phyloP scores from a whole-genome alignment of 225 moss, liverwort and hornwort genomes.

The Sphagnum contortum region DNA sequence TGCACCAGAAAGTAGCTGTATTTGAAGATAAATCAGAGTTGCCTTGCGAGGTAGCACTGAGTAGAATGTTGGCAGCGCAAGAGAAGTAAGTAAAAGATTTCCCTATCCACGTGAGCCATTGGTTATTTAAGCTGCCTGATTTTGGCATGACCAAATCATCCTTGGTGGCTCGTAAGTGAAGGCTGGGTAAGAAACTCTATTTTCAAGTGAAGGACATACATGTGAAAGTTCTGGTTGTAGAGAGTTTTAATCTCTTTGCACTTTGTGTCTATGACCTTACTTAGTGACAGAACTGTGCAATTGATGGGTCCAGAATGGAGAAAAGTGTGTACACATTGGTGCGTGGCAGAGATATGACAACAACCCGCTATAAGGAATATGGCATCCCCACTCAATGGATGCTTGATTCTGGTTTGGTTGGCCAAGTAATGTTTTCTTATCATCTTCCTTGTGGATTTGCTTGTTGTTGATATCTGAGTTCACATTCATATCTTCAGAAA shows the following conservation, averaged over 20 bases:
- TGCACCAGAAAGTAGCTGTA: constrained; percentile 22
- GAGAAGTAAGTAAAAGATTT: constrained; percentile 27
- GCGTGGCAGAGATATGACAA: constrained; percentile 51
- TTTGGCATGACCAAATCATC: too few relatives aligned
- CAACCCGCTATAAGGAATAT: constrained; percentile 49
- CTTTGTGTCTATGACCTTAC: too few relatives aligned
- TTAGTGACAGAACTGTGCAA: background rate
- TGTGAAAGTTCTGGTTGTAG: background rate
- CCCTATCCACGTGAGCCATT: too few relatives aligned
- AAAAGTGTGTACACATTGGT: constrained; percentile 48
- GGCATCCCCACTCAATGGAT: constrained; percentile 45
- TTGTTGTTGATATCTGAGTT: too few relatives aligned
- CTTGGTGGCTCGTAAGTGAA: too few relatives aligned
- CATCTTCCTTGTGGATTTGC: background rate
- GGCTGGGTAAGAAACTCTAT: too few relatives aligned
- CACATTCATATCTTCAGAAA: too few relatives aligned
- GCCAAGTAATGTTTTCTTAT: constrained; percentile 24
- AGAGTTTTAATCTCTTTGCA: background rate
- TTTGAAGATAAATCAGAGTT: constrained; percentile 37
- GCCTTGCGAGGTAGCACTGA: constrained; percentile 39
- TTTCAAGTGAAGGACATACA: too few relatives aligned
- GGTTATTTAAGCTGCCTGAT: too few relatives aligned
- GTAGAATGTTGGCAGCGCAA: constrained; percentile 43
- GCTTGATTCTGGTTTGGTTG: constrained; percentile 41
- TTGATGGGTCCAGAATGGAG: constrained; percentile 32